Conservation (phyloP, 2,329 filamentous ascomycete genomes). For the Falciphora oryzae region DNA sequence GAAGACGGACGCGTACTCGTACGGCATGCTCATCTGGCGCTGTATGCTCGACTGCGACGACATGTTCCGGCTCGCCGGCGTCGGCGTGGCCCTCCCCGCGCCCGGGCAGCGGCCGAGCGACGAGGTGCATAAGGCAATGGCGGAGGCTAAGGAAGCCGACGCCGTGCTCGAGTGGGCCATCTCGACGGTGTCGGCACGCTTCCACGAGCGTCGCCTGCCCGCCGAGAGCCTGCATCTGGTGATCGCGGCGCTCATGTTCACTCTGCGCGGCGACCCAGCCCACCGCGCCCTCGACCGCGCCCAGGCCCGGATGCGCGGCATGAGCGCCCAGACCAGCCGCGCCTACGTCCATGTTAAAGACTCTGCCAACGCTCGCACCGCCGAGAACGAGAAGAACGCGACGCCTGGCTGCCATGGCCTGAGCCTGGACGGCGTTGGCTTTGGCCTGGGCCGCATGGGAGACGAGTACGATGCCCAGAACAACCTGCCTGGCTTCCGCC, state of each 20-base stretch:
- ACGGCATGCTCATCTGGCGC: constrained; percentile 16
- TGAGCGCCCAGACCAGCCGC: constrained; percentile 10
- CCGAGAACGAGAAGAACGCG: background rate
- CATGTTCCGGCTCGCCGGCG: constrained; percentile 8
- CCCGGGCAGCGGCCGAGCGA: background rate
- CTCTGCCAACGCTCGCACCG: constrained; percentile 10
- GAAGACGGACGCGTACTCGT: constrained; percentile 15
- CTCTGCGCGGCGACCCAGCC: constrained; percentile 12
- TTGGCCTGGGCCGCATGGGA: constrained; percentile 11
- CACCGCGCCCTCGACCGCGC: constrained; percentile 15
- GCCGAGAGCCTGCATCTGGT: constrained; percentile 10
- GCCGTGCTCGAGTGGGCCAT: constrained; percentile 13
- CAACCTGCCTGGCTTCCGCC: constrained; percentile 15
- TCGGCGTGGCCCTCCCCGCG: background rate
- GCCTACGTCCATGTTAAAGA: constrained; percentile 13
- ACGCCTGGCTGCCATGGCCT: constrained; percentile 11
- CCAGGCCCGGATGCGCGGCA: constrained; percentile 13
- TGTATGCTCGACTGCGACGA: constrained; percentile 15
- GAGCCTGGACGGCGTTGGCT: constrained; percentile 12
- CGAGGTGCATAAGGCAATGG: constrained; percentile 7
- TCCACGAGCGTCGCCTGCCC: constrained; percentile 6
- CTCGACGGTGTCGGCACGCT: constrained; percentile 11
- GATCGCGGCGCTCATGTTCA: constrained; percentile 14
- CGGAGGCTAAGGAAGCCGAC: constrained; percentile 13
- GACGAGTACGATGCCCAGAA: constrained; percentile 16